phyloP scores from a whole-genome alignment of 345 rosid species.

The Excoecaria agallocha region DNA sequence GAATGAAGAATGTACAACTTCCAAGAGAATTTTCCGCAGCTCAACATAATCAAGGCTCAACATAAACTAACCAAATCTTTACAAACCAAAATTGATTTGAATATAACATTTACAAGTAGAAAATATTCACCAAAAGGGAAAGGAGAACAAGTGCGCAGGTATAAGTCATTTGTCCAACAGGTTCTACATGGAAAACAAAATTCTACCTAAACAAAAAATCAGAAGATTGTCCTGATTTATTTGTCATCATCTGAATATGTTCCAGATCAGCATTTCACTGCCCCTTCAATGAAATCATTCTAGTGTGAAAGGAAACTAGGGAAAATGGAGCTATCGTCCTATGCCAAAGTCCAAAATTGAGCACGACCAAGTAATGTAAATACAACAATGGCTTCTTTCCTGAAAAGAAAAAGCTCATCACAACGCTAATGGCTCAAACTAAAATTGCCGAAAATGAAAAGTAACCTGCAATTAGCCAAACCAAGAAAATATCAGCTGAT shows the following conservation, averaged over 20 bases:
- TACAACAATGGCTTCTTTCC: constrained; percentile 1
- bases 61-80: neutral
- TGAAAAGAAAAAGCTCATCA: neutral
- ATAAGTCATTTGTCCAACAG: neutral
- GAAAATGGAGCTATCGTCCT: constrained; percentile 17
- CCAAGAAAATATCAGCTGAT: constrained; percentile 3
- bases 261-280: constrained; percentile 13
- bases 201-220: constrained; percentile 6
- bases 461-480: constrained; percentile 18
- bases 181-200: neutral
- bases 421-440: neutral
- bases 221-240: constrained; percentile 25
- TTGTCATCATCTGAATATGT: constrained; percentile 12
- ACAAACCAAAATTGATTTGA: neutral
- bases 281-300: constrained; percentile 4
- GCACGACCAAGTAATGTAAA: constrained; percentile 31
- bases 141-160: neutral
- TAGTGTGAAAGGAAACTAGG: neutral
- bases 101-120: constrained; percentile 9
- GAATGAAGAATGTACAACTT: too few species aligned
- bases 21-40: too few species aligned
- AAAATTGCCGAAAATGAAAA: constrained; percentile 3
- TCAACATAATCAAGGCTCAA: too few species aligned
- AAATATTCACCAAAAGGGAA: neutral
- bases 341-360: constrained; percentile 21